Base-by-base conservation (phyloP, 495 filamentous ascomycete genomes). In the Trichocladium uniseriatum region DNA sequence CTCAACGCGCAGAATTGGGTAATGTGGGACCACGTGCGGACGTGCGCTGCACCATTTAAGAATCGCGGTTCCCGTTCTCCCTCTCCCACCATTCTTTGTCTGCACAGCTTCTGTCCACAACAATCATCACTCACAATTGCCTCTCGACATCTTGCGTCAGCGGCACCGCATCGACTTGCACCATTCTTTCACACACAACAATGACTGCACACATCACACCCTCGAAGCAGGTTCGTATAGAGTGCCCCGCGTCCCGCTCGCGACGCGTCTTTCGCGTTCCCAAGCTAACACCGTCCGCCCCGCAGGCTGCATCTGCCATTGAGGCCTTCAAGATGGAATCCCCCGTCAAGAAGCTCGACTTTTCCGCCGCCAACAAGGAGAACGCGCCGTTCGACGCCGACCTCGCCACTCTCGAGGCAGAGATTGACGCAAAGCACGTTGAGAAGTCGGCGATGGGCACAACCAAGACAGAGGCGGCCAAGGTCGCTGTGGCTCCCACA, bases 291-390 rank as follows among this genome's bases (percentile, higher is more conserved):
- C 43, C 43, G 53, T 24, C 6, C 69, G 52, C 45, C 51, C 22
- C 43, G 52, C 65, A 96, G 90, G 79, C 83, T 75, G 84, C 86
- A 57, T 83, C 84, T 64, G 87, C 81, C 52, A 80, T 96, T 59
- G 81, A 91, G 70, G 82, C 79, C 56, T 73, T 97, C 58, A 94
- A 90, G 71, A 94, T 98, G 85, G 87, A 94, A 54, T 92, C 88
- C 0, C 89, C 89, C 28, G 73, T 80, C 45, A 94, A 94, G 86
- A 94, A 92, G 80, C 77, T 90, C 57, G 73, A 81, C 70, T 89
- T 94, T 66, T 66, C 73, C 22, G 62, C 75, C 21, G 68, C 65
- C 35, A 77, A 81, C 75, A 97, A 96, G 74, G 89, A 95, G 74
- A 96, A 95, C 71, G 68, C 79, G 43, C 74, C 81, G 50, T 66